A percentile compares a stretch with the other conserved stretches of the same genome.
phyloP scores from a whole-genome alignment of 345 rosid species.

The Populus simonii region DNA sequence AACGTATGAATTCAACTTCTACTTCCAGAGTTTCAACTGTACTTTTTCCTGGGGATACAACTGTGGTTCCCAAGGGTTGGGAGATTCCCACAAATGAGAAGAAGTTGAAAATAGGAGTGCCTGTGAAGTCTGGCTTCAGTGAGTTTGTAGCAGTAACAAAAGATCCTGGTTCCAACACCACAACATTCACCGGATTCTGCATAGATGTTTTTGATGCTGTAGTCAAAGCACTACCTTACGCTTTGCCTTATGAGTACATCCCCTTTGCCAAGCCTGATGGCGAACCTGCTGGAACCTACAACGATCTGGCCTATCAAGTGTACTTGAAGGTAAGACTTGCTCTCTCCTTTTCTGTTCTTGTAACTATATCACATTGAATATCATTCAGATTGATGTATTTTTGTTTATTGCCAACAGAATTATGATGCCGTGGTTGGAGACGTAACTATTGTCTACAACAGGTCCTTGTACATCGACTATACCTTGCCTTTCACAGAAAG shows the following conservation, averaged over 20 bases:
- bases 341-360: neutral
- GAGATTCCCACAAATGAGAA: constrained; percentile 30
- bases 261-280: constrained; percentile 38
- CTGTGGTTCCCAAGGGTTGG: constrained; percentile 35
- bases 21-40: constrained; percentile 6
- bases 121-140: constrained; percentile 25
- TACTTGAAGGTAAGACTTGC: constrained; percentile 30
- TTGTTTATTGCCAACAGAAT: constrained; percentile 17
- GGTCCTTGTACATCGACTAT: constrained; percentile 55
- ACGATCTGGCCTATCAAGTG: constrained; percentile 47
- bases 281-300: constrained; percentile 22
- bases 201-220: constrained; percentile 74
- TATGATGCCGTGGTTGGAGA: constrained; percentile 70
- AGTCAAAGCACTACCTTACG: constrained; percentile 67
- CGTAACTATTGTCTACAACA: constrained; percentile 41
- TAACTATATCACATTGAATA: neutral
- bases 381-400: neutral
- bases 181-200: constrained; percentile 58
- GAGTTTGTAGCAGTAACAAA: constrained; percentile 27
- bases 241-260: constrained; percentile 55
- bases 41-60: constrained; percentile 49
- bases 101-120: constrained; percentile 44
- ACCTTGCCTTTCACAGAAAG: constrained; percentile 66
- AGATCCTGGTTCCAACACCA: constrained; percentile 22
- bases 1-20: neutral